A percentile compares a stretch with the other conserved stretches of the same genome.
These are phyloP conservation scores for Alternaria alternata DNA, from an alignment of 2,329 filamentous ascomycete species.

Conservation along the genomic window DNA sequence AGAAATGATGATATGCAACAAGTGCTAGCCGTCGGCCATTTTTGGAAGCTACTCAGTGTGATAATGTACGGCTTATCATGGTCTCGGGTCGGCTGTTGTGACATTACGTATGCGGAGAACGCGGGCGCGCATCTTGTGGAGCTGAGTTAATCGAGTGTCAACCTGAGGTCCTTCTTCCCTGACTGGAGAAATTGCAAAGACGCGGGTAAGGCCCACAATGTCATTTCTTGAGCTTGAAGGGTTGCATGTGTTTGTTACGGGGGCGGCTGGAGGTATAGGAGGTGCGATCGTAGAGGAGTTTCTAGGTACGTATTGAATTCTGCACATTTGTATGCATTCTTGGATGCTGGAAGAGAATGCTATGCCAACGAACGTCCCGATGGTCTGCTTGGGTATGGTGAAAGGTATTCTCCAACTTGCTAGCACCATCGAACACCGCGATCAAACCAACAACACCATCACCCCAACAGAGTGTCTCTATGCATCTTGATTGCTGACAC, in stretches of 20 bases:
- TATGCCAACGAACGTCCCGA: background rate
- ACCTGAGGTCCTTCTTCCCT: background rate
- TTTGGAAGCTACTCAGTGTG: conserved; percentile 6
- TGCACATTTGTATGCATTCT: background rate
- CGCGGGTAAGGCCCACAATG: conserved; percentile 25
- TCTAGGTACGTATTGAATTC: conserved; percentile 50
- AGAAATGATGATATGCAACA: background rate
- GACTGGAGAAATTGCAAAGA: background rate
- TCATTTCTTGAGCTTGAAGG: conserved; percentile 60
- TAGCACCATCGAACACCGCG: background rate
- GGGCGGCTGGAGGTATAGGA: conserved; percentile 62
- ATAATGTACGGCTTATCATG: conserved; percentile 19
- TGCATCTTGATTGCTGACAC: conserved; percentile 5
- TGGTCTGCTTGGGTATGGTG: background rate
- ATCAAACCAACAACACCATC: background rate
- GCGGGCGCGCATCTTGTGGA: conserved; percentile 4
- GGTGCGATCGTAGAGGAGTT: conserved; percentile 61
- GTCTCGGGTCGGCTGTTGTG: conserved; percentile 5
- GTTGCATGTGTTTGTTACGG: conserved; percentile 63
- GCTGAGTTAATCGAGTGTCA: background rate
- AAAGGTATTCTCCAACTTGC: background rate
- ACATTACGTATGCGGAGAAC: conserved; percentile 12
- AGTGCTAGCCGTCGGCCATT: conserved; percentile 4
- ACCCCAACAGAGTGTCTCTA: background rate
- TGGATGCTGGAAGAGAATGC: background rate